phyloP scores from a whole-genome alignment of 1,284 basidiomycete species.

The Moesziomyces sp. region DNA sequence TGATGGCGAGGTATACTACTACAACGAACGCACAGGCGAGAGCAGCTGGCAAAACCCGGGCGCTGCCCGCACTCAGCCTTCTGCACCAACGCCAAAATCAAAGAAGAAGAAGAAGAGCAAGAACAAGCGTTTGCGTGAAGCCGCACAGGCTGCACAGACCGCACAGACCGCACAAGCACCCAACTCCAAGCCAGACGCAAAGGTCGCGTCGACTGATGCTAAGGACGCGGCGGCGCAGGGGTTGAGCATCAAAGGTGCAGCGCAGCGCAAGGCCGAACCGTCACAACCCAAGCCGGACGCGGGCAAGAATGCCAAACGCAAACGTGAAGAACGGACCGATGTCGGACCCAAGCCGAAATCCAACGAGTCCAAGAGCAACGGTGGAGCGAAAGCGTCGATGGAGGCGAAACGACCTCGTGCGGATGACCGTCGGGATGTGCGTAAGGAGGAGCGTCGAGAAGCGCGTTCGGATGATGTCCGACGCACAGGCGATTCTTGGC shows the following conservation, averaged over 20 bases:
- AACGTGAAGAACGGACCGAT: neutral
- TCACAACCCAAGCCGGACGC: neutral
- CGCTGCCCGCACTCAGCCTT: neutral
- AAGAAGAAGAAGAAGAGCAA: slow-evolving; percentile 31
- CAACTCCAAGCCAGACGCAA: neutral
- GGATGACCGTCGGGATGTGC: no score
- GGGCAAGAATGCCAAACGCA: neutral
- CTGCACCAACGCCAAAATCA: neutral
- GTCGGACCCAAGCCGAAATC: no score
- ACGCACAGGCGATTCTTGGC: neutral
- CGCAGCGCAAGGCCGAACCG: slow-evolving; percentile 27
- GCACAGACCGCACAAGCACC: neutral
- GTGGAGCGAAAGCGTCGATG: no score
- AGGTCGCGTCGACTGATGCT: neutral
- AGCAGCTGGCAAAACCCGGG: slow-evolving; percentile 28
- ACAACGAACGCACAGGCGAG: slow-evolving; percentile 41
- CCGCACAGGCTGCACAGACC: slow-evolving; percentile 8
- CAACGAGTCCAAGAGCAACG: no score
- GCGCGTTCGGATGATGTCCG: neutral
- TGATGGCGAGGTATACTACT: slow-evolving; percentile 42
- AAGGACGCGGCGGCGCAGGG: slow-evolving; percentile 8
- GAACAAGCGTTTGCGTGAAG: slow-evolving; percentile 18
- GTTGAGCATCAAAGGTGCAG: slow-evolving; percentile 41
- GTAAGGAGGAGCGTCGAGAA: neutral
- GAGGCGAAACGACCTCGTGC: no score